A percentile compares a stretch with the other conserved stretches of the same genome.
Evolutionary conservation across 495 filamentous ascomycete genomes (phyloP).

Genomic region (Aspergillus indologenus): DNA sequence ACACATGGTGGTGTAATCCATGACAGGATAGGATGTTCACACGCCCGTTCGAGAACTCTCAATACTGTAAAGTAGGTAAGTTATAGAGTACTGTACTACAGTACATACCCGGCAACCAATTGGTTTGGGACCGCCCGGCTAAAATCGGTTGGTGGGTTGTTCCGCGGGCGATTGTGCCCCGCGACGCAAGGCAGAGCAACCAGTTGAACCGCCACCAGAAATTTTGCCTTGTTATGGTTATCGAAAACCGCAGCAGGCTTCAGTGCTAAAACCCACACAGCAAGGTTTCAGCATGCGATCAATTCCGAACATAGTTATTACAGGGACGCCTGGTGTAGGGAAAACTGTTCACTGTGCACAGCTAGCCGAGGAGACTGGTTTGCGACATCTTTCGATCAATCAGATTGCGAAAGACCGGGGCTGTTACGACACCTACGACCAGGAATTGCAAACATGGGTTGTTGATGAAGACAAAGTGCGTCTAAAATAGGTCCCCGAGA

Average conservation of each 20-base stretch:
- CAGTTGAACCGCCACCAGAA: constrained; percentile 14
- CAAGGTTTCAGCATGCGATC: constrained; percentile 43
- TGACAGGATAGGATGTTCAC: too few relatives aligned
- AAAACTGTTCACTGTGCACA: constrained; percentile 87
- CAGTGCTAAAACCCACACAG: background rate
- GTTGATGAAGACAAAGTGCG: constrained; percentile 94
- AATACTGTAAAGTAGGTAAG: too few relatives aligned
- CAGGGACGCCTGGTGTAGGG: constrained; percentile 91
- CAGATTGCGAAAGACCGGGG: constrained; percentile 79
- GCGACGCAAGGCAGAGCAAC: too few relatives aligned
- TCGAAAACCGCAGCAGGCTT: background rate
- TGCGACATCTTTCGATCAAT: constrained; percentile 87
- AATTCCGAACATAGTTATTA: constrained; percentile 87
- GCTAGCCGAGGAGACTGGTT: constrained; percentile 66
- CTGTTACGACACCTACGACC: constrained; percentile 82
- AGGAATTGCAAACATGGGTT: constrained; percentile 82
- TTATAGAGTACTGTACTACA: too few relatives aligned
- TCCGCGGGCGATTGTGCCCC: background rate
- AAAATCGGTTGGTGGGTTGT: background rate
- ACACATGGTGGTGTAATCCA: too few relatives aligned
- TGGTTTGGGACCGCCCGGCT: background rate
- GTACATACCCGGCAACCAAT: too few relatives aligned
- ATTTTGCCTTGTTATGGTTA: constrained; percentile 12
- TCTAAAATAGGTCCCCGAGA: constrained; percentile 6
- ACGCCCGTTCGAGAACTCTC: too few relatives aligned